A percentile compares a stretch with the other conserved stretches of the same genome.
Evolutionary conservation across 2,329 filamentous ascomycete species (phyloP).

Genomic region (Aspergillus novofumigatus): DNA sequence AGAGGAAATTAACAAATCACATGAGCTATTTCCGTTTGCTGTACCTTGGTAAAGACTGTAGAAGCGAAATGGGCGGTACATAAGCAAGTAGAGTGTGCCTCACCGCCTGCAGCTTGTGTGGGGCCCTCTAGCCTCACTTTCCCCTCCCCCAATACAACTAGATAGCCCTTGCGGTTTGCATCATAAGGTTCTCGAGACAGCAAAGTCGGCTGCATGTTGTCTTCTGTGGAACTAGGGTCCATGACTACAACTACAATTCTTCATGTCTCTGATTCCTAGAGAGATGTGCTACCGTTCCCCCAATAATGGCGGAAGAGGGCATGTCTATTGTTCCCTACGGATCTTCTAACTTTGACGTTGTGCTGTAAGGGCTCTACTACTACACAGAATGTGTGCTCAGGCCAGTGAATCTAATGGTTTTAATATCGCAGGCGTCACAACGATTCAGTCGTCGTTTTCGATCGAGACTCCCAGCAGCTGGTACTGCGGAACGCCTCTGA

Average conservation of each 20-base stretch:
- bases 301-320: slow-evolving; percentile 33
- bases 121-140: slow-evolving; percentile 14
- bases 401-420: slow-evolving; percentile 11
- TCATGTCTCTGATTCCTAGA: slow-evolving; percentile 5
- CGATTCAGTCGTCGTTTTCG: slow-evolving; percentile 87
- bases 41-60: neutral
- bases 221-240: neutral
- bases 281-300: slow-evolving; percentile 11
- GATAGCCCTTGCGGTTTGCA: neutral
- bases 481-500: slow-evolving; percentile 65
- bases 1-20: slow-evolving; percentile 4
- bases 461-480: slow-evolving; percentile 77
- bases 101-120: slow-evolving; percentile 21
- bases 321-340: slow-evolving; percentile 44
- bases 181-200: neutral
- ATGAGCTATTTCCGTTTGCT: neutral
- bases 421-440: slow-evolving; percentile 70
- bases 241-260: slow-evolving; percentile 1
- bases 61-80: neutral
- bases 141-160: slow-evolving; percentile 4
- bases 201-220: neutral
- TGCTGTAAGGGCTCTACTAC: slow-evolving; percentile 35
- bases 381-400: neutral
- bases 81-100: neutral
- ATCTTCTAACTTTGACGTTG: slow-evolving; percentile 41